Evolutionary conservation across 352 stramenopile genomes (phyloP).

Genomic region (Phytophthora tubulina): DNA sequence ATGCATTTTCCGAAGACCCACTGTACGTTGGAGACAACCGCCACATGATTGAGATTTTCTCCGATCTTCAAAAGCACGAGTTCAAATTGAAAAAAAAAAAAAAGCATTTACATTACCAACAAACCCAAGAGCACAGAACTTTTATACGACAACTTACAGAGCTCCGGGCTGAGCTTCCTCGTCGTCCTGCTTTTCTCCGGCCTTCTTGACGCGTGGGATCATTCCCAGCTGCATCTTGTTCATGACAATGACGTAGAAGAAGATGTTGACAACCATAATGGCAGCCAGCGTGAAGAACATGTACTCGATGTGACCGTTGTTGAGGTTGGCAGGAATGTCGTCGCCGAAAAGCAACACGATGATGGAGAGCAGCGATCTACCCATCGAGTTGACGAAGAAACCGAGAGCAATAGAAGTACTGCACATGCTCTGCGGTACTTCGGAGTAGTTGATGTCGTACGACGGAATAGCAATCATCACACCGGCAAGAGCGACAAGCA

Average conservation of each 20-base stretch:
- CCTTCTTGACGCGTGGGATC: slow-evolving; percentile 25
- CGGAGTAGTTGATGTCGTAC: slow-evolving; percentile 57
- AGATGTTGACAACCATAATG: slow-evolving; percentile 53
- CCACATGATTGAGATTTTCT: slow-evolving; percentile 1
- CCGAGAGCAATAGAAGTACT: slow-evolving; percentile 49
- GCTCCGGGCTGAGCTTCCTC: slow-evolving; percentile 11
- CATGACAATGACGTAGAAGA: slow-evolving; percentile 40
- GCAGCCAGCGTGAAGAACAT: slow-evolving; percentile 46
- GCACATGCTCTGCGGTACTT: slow-evolving; percentile 48
- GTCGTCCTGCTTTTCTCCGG: slow-evolving; percentile 5
- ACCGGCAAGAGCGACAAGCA: slow-evolving; percentile 48
- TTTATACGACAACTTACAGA: slow-evolving; percentile 15
- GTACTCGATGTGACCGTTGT: slow-evolving; percentile 50
- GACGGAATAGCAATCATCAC: slow-evolving; percentile 52
- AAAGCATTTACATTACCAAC: background rate
- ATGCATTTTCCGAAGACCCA: background rate
- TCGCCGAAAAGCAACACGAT: slow-evolving; percentile 72
- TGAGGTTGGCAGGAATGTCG: slow-evolving; percentile 52
- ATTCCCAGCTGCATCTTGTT: slow-evolving; percentile 48
- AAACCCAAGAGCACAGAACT: background rate
- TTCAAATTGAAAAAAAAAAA: slow-evolving; percentile 3
- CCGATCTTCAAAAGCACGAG: slow-evolving; percentile 3
- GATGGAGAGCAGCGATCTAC: slow-evolving; percentile 58
- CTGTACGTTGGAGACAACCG: slow-evolving; percentile 3
- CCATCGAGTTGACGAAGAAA: slow-evolving; percentile 64